phyloP scores from a whole-genome alignment of 805 yeast genomes.

The Schwanniomyces polymorphus region DNA sequence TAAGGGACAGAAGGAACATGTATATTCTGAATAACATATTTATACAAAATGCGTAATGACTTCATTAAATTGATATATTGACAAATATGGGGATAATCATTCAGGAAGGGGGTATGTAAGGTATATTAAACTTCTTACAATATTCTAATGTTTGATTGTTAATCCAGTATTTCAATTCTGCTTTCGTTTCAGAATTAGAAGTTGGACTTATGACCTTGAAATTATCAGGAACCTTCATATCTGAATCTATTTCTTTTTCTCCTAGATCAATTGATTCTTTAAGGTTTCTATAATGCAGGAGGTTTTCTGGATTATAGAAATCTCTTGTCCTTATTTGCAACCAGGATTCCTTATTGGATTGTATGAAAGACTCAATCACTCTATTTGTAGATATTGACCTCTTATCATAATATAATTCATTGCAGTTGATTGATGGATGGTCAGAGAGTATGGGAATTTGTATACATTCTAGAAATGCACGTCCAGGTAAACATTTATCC shows the following conservation, averaged over 20 bases:
- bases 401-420: slow-evolving; percentile 26
- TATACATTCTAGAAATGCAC: slow-evolving; percentile 57
- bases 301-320: slow-evolving; percentile 12
- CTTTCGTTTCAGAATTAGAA: slow-evolving; percentile 8
- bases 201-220: slow-evolving; percentile 29
- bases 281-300: slow-evolving; percentile 17
- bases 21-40: too few relatives aligned
- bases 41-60: neutral
- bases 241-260: slow-evolving; percentile 11
- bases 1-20: neutral
- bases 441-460: slow-evolving; percentile 28
- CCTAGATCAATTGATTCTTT: slow-evolving; percentile 17
- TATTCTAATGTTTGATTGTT: slow-evolving; percentile 38
- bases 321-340: slow-evolving; percentile 8
- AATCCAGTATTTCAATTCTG: slow-evolving; percentile 28
- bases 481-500: slow-evolving; percentile 76
- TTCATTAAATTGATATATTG: neutral
- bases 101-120: neutral
- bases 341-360: slow-evolving; percentile 10
- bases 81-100: neutral
- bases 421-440: slow-evolving; percentile 13
- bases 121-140: slow-evolving; percentile 24
- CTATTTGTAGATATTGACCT: slow-evolving; percentile 33
- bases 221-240: slow-evolving; percentile 14
- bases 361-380: slow-evolving; percentile 29